A percentile compares a stretch with the other conserved stretches of the same genome.
These are phyloP conservation scores for Aphanomyces euteiches DNA, from an alignment of 352 stramenopile species.

Conservation along the genomic window DNA sequence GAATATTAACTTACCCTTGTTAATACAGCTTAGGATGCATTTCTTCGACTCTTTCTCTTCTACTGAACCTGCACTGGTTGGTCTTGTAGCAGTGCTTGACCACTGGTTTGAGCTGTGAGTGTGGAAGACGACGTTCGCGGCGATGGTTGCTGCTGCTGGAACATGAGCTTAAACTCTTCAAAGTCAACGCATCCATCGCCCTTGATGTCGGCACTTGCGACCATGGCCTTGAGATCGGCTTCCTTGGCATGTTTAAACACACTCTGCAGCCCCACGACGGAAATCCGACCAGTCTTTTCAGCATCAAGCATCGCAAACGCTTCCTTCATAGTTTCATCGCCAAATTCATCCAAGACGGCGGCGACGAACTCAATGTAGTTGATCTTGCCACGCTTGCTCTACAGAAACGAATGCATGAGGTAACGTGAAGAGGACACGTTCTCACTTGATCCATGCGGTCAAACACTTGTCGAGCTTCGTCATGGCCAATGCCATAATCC, in stretches of 20 bases:
- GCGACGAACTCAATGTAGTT: conserved; percentile 96
- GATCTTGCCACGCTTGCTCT: conserved; percentile 76
- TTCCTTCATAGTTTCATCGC: conserved; percentile 90
- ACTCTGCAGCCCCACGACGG: conserved; percentile 82
- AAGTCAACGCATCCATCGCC: conserved; percentile 82
- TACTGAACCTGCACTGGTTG: no score
- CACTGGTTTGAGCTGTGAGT: conserved; percentile 20
- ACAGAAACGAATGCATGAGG: background rate
- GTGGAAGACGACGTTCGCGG: conserved; percentile 32
- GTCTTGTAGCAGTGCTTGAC: background rate
- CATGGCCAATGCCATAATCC: conserved; percentile 69
- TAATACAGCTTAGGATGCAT: no score
- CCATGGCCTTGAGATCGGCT: conserved; percentile 86
- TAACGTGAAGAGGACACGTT: no score
- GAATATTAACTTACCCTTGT: no score
- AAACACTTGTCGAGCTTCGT: conserved; percentile 78
- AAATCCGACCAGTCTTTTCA: conserved; percentile 89
- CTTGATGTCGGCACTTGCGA: conserved; percentile 80
- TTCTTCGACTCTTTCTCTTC: no score
- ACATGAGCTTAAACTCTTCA: conserved; percentile 85
- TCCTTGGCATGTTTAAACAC: conserved; percentile 87
- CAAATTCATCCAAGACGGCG: conserved; percentile 88
- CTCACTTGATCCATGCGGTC: conserved; percentile 59
- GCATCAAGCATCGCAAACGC: conserved; percentile 86
- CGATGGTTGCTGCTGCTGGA: conserved; percentile 30